A percentile compares a stretch with the other conserved stretches of the same genome.
Evolutionary conservation across 2,329 filamentous ascomycete species (phyloP).

Genomic region (Tolypocladium tropicale): DNA sequence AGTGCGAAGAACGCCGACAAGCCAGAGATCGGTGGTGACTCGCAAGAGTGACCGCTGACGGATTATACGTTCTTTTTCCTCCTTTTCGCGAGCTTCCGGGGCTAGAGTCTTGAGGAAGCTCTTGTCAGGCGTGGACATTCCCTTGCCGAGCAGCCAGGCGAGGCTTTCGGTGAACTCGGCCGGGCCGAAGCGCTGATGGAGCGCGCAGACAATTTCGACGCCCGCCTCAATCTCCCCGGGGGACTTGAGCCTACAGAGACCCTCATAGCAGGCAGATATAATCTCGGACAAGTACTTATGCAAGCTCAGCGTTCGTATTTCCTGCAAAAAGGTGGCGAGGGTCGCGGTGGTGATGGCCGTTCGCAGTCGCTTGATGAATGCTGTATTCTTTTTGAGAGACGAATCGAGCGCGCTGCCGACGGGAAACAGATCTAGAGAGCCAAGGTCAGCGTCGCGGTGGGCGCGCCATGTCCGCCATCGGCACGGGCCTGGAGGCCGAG

Average conservation of each 20-base stretch:
- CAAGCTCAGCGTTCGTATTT: conserved; percentile 81
- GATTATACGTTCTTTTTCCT: conserved; percentile 86
- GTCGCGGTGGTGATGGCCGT: conserved; percentile 77
- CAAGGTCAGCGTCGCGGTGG: conserved; percentile 8
- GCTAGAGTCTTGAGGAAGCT: conserved; percentile 66
- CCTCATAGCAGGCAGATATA: conserved; percentile 90
- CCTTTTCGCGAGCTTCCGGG: conserved; percentile 78
- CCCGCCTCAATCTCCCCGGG: conserved; percentile 86
- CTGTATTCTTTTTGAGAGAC: conserved; percentile 94
- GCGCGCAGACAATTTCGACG: conserved; percentile 86
- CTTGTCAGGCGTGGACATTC: conserved; percentile 84
- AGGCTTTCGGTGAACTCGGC: conserved; percentile 83
- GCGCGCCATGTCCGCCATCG: background rate
- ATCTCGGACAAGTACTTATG: conserved; percentile 97
- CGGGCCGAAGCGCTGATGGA: conserved; percentile 90
- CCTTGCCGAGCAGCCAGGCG: conserved; percentile 85
- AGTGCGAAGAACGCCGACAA: conserved; percentile 78
- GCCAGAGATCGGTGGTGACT: conserved; percentile 92
- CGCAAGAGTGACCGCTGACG: conserved; percentile 79
- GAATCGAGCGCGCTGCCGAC: conserved; percentile 79
- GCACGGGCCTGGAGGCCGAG: conserved; percentile 2
- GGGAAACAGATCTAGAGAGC: conserved; percentile 53
- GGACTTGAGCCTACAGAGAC: conserved; percentile 81
- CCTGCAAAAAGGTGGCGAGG: conserved; percentile 74
- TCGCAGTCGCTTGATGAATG: conserved; percentile 91